Evolutionary conservation across 257 asterid species (phyloP), one percentile per base, ranked within the genome.

Genomic region (Knoxia roxburghii): DNA sequence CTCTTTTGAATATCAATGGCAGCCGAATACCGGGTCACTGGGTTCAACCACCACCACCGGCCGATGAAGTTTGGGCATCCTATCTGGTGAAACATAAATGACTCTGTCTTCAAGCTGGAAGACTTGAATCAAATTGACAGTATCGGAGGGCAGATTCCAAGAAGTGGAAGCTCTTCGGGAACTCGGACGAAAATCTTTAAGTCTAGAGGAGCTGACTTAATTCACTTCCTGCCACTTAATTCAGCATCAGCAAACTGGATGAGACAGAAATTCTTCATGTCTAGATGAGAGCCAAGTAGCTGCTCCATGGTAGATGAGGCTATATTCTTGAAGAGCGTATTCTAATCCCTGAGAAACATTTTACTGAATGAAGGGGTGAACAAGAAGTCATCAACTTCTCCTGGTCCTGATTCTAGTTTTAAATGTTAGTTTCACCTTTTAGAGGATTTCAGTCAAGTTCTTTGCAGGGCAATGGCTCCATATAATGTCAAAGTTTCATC

Each of bases 21-120:
- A 91, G 99, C 76, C 94, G 91, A 46, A 85, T 90, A 72, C 99
- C 99, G 0, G 95, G 95, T 53, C 91, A 90, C 61, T 90, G 96
- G 96, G 95, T 93, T 76, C 95, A 88, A 65, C 87, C 97, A 29
- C 89, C 96, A 33, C 87, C 88, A 49, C 97, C 98, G 6, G 84
- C 98, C 13, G 91, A 93, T 67, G 94, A 81, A 49, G 78, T 82
- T 61, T 93, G 99, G 99, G 97, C 94, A 68, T 93, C 97, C 75
- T 93, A 85, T 76, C 80, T 88, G 64, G 82, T 83, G 27, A 83
- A 81, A 68, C 87, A 83, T 41, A 66, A 70, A 72, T 83, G 69
- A 81, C 43, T n/a, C 53, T 29, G 56, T 21, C 13, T 32, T 3
- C 59, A 24, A n/a, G 61, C 55, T 39, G 9, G 61, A 64, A 55